Evolutionary conservation across 2,329 filamentous ascomycete species (phyloP).

Genomic region (Cladosporium sp.): DNA sequence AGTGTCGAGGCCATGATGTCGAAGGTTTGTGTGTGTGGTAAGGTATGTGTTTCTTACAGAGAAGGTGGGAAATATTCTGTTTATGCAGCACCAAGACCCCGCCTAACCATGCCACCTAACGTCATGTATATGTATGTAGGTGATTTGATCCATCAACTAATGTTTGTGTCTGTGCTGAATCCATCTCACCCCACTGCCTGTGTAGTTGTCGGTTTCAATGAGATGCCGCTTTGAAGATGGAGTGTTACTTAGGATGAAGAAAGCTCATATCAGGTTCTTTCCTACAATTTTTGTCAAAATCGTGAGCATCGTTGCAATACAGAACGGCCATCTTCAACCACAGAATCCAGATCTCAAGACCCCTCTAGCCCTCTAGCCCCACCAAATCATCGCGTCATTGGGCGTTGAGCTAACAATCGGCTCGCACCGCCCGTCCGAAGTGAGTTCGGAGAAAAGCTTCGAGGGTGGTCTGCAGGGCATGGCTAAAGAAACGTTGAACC

Average conservation of each 20-base stretch:
- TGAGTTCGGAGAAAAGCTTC: slow-evolving; percentile 13
- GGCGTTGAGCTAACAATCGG: not conserved
- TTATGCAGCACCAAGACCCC: not conserved
- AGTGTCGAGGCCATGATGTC: slow-evolving; percentile 36
- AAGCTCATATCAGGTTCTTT: not conserved
- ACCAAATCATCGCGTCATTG: slow-evolving; percentile 17
- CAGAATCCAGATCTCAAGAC: not conserved
- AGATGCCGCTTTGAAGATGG: not conserved
- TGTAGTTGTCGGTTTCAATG: not conserved
- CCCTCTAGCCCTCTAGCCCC: not conserved
- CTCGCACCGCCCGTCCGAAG: slow-evolving; percentile 9
- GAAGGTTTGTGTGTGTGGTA: slow-evolving; percentile 12
- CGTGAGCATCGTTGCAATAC: not conserved
- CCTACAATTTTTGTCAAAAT: not conserved
- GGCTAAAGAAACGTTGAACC: slow-evolving; percentile 4
- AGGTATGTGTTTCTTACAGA: not conserved
- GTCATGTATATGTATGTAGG: slow-evolving; percentile 16
- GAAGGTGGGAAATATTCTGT: not conserved
- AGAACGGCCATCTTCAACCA: not conserved
- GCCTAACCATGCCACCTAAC: slow-evolving; percentile 10
- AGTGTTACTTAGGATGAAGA: not conserved
- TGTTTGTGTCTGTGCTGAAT: slow-evolving; percentile 8
- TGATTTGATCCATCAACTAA: slow-evolving; percentile 1
- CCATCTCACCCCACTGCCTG: not conserved
- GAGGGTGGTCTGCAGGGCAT: slow-evolving; percentile 15